phyloP scores from a whole-genome alignment of 192 early-diverging fungal genomes.

The Coemansia furcata region DNA sequence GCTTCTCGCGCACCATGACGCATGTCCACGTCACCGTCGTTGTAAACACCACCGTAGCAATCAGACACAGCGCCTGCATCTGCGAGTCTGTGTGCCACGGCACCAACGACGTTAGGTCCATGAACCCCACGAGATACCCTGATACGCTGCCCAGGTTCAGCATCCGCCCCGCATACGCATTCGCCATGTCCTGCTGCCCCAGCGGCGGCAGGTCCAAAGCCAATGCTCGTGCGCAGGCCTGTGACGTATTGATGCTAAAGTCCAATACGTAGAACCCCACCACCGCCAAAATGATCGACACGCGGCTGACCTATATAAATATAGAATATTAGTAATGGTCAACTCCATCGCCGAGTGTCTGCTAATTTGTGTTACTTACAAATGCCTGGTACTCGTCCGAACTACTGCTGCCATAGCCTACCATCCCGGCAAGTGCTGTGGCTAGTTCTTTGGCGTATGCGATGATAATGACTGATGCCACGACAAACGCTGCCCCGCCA shows the following conservation, averaged over 20 bases:
- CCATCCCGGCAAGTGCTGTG: constrained; percentile 6
- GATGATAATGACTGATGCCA: constrained; percentile 35
- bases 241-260: constrained; percentile 89
- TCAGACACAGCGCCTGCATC: constrained; percentile 77
- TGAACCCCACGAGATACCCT: constrained; percentile 83
- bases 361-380: too few relatives aligned
- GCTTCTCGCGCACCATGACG: constrained; percentile 57
- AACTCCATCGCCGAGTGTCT: too few relatives aligned
- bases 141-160: constrained; percentile 80
- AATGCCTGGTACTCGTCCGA: constrained; percentile 10
- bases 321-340: not conserved
- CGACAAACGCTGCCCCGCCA: constrained; percentile 57
- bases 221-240: constrained; percentile 79
- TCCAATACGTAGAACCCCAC: constrained; percentile 86
- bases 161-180: constrained; percentile 85
- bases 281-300: constrained; percentile 74
- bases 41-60: constrained; percentile 70
- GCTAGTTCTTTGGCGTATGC: constrained; percentile 47
- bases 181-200: constrained; percentile 77
- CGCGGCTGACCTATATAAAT: constrained; percentile 39
- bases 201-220: constrained; percentile 82
- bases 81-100: constrained; percentile 69
- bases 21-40: constrained; percentile 65
- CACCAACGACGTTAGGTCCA: constrained; percentile 69
- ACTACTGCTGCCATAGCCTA: not conserved